Evolutionary conservation across 2,329 filamentous ascomycete genomes (phyloP), one percentile per base, ranked within the genome.

Genomic region (Pseudopyricularia javanii): DNA sequence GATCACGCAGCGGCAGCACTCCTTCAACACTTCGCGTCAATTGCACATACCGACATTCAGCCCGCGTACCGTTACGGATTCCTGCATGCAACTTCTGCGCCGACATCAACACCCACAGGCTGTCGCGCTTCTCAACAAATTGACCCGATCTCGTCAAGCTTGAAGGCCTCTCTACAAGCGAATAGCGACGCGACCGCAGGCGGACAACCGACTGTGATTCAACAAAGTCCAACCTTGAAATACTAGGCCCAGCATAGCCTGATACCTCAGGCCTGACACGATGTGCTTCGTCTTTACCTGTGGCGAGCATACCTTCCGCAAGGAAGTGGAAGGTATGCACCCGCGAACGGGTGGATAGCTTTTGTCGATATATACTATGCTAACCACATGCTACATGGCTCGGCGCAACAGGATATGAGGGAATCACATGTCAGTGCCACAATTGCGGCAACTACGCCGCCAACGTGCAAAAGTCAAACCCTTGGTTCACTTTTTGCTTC

Each of bases 401-500:
- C 37, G 7, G 11, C 37, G 20, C 40, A 24, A 45, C 12, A 45
- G 40, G 80, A 58, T 84, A 83, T 62, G 77, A 84, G 61, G 75
- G 77, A 58, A 64, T 83, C 56, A 66, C 77, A 51, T 83, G 77
- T 62, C 80, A 81, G 60, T 85, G 81, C 61, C 76, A 81, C 65
- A 82, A 84, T 66, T 85, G 81, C 65, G 80, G 81, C 51, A 85
- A 85, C 70, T 80, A 77, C 67, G 72, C 74, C 2, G 81, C 72
- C 14, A 72, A 70, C 56, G 80, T 83, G 54, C 72, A 81, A 61
- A 83, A 83, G 66, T 76, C 74, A 54, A 74, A 83, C 55, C 80
- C 81, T 43, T 89, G 85, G 83, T 90, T 90, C 62, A 90, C 86
- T 5, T 82, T 90, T 62, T 90, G 86, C 73, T 89, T 86, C 68